Percentiles rank a stretch among this genome's conserved stretches.
These are phyloP conservation scores for Dendrocalamus sinicus DNA, from an alignment of 176 grass and related monocot genomes.

Conservation along the genomic window DNA sequence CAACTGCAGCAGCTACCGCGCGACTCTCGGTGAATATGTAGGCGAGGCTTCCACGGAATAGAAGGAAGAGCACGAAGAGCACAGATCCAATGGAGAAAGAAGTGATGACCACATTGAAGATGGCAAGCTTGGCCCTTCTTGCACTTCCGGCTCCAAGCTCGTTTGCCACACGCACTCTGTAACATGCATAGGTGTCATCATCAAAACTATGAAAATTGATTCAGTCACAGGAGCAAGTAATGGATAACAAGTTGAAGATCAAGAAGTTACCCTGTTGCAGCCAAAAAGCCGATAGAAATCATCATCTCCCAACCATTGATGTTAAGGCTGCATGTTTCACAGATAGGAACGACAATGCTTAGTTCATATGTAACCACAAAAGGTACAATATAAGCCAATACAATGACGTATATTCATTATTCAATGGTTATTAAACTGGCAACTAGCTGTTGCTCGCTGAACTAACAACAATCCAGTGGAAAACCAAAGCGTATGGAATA, in stretches of 20 bases:
- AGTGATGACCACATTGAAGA: constrained; percentile 58
- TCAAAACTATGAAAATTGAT: neutral
- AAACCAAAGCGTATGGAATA: neutral
- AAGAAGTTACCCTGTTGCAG: constrained; percentile 62
- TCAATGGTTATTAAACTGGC: neutral
- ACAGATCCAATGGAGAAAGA: constrained; percentile 58
- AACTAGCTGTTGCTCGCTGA: neutral
- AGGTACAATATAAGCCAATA: neutral
- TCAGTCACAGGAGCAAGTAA: neutral
- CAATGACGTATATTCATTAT: neutral
- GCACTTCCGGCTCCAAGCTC: constrained; percentile 84
- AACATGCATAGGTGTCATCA: neutral
- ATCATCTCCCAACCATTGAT: constrained; percentile 99
- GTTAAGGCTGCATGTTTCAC: constrained; percentile 63
- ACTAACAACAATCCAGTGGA: neutral
- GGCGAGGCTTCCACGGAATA: constrained; percentile 62
- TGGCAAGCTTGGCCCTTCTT: constrained; percentile 64
- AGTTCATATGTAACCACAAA: neutral
- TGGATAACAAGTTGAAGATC: neutral
- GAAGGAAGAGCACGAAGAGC: constrained; percentile 65
- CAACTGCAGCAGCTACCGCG: constrained; percentile 59
- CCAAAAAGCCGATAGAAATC: constrained; percentile 75
- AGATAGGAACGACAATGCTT: neutral
- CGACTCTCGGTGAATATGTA: constrained; percentile 71
- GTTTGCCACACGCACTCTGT: constrained; percentile 79